phyloP scores from a whole-genome alignment of 768 basidiomycete genomes.

The Hygrophoropsis aurantiaca region DNA sequence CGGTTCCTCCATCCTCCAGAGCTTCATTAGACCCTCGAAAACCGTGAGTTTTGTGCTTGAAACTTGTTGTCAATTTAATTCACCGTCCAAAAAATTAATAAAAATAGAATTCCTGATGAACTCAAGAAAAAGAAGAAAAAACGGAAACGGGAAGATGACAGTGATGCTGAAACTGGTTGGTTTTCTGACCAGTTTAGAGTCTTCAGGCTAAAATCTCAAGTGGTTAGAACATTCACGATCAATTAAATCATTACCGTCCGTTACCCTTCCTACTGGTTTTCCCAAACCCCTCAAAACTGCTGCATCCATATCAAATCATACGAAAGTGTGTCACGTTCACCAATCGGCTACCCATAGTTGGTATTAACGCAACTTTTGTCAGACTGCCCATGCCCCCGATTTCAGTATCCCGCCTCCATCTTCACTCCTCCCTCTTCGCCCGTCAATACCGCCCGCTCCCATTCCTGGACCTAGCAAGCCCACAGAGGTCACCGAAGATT shows the following conservation, averaged over 20 bases:
- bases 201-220: constrained; percentile 6
- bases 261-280: constrained; percentile 34
- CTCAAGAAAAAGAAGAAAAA: constrained; percentile 83
- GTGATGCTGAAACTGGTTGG: constrained; percentile 64
- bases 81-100: constrained; percentile 6
- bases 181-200: no score
- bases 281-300: constrained; percentile 60
- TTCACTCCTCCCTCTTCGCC: constrained; percentile 58
- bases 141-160: constrained; percentile 78
- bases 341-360: no score
- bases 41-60: constrained; percentile 40
- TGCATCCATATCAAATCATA: constrained; percentile 39
- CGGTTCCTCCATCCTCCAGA: constrained; percentile 48
- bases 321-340: constrained; percentile 44
- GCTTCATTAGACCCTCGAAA: constrained; percentile 65
- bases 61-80: background rate
- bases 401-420: constrained; percentile 54
- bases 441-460: constrained; percentile 61
- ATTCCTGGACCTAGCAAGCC: constrained; percentile 83
- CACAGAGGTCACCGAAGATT: constrained; percentile 84
- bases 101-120: constrained; percentile 45
- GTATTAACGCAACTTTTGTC: background rate
- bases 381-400: constrained; percentile 50
- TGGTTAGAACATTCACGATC: constrained; percentile 49
- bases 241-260: constrained; percentile 60